Evolutionary conservation across 208 protist genomes (phyloP).

Genomic region (Porcisia deanei): DNA sequence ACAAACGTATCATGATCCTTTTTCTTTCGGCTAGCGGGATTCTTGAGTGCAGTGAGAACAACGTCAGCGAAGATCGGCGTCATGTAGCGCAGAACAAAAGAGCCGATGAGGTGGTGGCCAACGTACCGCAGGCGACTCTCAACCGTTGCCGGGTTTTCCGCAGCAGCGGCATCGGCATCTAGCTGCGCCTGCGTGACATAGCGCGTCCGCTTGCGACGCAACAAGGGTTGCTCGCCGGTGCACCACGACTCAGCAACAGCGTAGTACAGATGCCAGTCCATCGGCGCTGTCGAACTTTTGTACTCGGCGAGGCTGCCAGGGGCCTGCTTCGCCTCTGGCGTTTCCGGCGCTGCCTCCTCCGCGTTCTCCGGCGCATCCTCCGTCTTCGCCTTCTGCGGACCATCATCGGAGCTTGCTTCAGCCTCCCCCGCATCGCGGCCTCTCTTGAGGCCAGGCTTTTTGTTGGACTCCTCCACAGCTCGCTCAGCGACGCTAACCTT

Average conservation of each 20-base stretch:
- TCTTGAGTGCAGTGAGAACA: conserved; percentile 49
- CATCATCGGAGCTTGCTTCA: conserved; percentile 12
- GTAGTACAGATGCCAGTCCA: conserved; percentile 69
- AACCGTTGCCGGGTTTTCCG: conserved; percentile 22
- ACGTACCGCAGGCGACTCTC: conserved; percentile 53
- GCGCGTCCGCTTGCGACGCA: conserved; percentile 14
- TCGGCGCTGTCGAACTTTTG: conserved; percentile 29
- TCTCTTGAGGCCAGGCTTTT: conserved; percentile 38
- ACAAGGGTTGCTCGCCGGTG: conserved; percentile 27
- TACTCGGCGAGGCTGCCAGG: conserved; percentile 36
- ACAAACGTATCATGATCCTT: conserved; percentile 39
- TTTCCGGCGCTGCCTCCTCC: neutral
- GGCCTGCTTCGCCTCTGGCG: conserved; percentile 7
- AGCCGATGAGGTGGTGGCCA: conserved; percentile 73
- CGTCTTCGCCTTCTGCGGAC: conserved; percentile 28
- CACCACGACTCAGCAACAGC: conserved; percentile 64
- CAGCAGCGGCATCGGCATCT: conserved; percentile 20
- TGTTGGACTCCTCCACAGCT: conserved; percentile 10
- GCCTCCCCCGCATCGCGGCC: conserved; percentile 35
- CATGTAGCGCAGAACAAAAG: conserved; percentile 63
- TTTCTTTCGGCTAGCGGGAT: conserved; percentile 24
- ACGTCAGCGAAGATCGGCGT: conserved; percentile 75
- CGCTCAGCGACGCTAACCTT: conserved; percentile 20
- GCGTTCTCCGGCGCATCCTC: conserved; percentile 21
- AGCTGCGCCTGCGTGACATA: conserved; percentile 21